Base-by-base conservation (phyloP, 2,329 filamentous ascomycete species). In the Penicillium capsulatum region DNA sequence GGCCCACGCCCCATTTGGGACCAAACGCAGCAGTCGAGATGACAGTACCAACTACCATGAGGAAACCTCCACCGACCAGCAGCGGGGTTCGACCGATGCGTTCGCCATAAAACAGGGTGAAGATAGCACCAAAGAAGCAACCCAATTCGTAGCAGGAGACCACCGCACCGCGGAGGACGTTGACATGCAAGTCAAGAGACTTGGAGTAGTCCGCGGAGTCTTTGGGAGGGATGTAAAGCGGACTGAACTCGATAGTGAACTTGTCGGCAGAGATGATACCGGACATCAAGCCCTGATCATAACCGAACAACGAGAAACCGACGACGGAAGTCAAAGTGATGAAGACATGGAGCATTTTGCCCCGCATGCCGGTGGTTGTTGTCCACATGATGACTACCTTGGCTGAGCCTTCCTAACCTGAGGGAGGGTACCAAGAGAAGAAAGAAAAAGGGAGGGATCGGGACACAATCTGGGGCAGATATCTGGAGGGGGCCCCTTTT, bases 21-120 rank as follows among this genome's bases (percentile, higher is more conserved):
- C 45, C 44, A 36, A 49, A 59, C 13, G 55, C 34, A 33, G 50
- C 45, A 4, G 51, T 46, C 3, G 57, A 54, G 31, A 66, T 55
- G 14, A 60, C 34, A 15, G 59, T 59, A 30, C 63, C 63, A 24
- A 65, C 9, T 13, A 58, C 42, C 55, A 65, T 54, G 43, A 80
- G 74, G 30, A 75, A 55, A 22, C 74, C 70, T 35, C 79, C 79
- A 31, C 72, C 64, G 50, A 79, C 74, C 38, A 74, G 71, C 0
- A 74, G 67, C 19, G 59, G 66, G 8, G 54, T 60, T n/a, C 63
- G 61, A 14, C 63, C 38, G 17, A 41, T 41, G 7, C 33, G 33
- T 28, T 41, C 38, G 33, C 38, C 38, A 15, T 15, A 41, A 14
- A 27, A 19, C 7, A 41, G 38, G 9, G 38, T 41, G 33, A 41